Conservation (phyloP, 768 basidiomycete species). For the Russula emetica region DNA sequence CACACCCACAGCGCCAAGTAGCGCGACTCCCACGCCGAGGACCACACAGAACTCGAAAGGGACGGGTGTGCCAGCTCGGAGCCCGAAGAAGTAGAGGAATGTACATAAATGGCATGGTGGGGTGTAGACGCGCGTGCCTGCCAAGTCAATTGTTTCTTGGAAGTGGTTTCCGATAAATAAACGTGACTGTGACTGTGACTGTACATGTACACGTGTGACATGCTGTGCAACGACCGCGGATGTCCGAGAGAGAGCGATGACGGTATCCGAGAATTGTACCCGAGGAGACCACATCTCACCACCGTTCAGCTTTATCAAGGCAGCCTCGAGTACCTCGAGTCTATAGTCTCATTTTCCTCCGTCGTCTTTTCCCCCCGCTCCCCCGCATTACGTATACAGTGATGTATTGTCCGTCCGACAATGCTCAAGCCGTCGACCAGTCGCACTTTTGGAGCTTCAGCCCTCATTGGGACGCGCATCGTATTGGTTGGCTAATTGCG, state of each 20-base stretch:
- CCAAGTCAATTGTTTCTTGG: background rate
- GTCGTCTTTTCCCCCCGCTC: background rate
- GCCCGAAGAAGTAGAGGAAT: background rate
- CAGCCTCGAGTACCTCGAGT: too few relatives aligned
- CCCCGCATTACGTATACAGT: background rate
- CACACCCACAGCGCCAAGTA: background rate
- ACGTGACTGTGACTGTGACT: too few relatives aligned
- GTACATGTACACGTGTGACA: too few relatives aligned
- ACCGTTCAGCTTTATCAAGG: too few relatives aligned
- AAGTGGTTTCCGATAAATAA: too few relatives aligned
- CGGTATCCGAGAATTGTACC: too few relatives aligned
- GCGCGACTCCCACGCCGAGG: background rate
- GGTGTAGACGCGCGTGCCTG: background rate
- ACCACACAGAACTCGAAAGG: background rate
- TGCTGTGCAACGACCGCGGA: too few relatives aligned
- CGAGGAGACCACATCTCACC: too few relatives aligned
- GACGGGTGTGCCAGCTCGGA: background rate
- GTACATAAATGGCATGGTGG: too few relatives aligned
- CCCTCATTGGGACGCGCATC: constrained; percentile 56
- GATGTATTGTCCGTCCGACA: constrained; percentile 48
- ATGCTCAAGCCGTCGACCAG: constrained; percentile 51
- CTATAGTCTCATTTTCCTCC: too few relatives aligned
- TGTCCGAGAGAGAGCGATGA: too few relatives aligned
- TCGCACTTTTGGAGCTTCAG: constrained; percentile 56
- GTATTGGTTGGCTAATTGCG: constrained; percentile 71